phyloP scores from a whole-genome alignment of 2,329 filamentous ascomycete species.

The Penicillium sp. region DNA sequence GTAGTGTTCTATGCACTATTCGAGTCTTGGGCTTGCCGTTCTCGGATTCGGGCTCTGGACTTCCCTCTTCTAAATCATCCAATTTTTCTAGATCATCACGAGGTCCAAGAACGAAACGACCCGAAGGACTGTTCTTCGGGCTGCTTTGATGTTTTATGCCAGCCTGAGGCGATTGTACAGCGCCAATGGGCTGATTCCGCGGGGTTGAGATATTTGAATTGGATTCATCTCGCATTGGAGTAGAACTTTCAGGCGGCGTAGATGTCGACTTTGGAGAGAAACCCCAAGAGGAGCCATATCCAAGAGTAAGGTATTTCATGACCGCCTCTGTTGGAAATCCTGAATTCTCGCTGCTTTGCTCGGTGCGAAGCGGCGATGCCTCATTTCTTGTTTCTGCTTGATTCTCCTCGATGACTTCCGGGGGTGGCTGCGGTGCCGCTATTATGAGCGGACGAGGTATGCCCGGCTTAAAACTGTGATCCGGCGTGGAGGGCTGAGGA shows the following conservation, averaged over 20 bases:
- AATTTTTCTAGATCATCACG: slow-evolving; percentile 41
- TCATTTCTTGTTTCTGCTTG: slow-evolving; percentile 17
- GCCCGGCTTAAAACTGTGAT: slow-evolving; percentile 36
- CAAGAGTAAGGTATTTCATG: slow-evolving; percentile 52
- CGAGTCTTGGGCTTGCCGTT: slow-evolving; percentile 26
- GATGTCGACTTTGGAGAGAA: slow-evolving; percentile 35
- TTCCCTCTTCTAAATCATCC: slow-evolving; percentile 33
- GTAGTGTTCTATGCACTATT: slow-evolving; percentile 39
- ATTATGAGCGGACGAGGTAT: slow-evolving; percentile 48
- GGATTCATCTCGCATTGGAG: slow-evolving; percentile 25
- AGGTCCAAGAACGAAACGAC: slow-evolving; percentile 24
- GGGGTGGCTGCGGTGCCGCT: slow-evolving; percentile 21
- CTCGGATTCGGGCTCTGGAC: slow-evolving; percentile 21
- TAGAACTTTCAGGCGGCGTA: slow-evolving; percentile 28
- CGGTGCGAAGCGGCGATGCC: slow-evolving; percentile 18
- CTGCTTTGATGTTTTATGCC: slow-evolving; percentile 1
- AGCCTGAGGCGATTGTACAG: not conserved
- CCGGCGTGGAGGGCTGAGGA: slow-evolving; percentile 20
- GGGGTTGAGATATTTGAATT: not conserved
- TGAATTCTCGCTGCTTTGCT: slow-evolving; percentile 29
- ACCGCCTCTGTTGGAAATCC: slow-evolving; percentile 45
- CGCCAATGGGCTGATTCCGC: not conserved
- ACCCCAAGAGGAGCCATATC: slow-evolving; percentile 52
- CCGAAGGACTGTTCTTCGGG: not conserved
- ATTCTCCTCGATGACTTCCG: slow-evolving; percentile 13